Evolutionary conservation across 2,329 filamentous ascomycete species (phyloP).

Genomic region (Tolypocladium sp.): DNA sequence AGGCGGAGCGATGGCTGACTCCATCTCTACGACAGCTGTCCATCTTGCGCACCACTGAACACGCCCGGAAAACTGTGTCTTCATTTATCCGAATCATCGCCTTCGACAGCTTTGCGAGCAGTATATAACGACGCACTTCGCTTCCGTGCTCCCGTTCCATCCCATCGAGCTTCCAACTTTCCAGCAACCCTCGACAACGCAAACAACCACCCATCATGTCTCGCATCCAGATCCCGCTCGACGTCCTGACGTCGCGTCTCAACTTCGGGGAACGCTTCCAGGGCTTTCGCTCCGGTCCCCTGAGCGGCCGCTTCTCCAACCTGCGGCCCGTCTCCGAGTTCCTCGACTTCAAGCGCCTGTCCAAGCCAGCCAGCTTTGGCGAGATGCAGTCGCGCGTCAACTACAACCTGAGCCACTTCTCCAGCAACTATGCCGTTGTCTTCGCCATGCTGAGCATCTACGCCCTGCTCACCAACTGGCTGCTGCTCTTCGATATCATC

Average conservation of each 20-base stretch:
- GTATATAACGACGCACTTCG: too few relatives aligned
- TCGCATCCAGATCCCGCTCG: slow-evolving; percentile 85
- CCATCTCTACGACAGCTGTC: background rate
- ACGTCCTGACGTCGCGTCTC: slow-evolving; percentile 82
- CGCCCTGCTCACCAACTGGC: slow-evolving; percentile 78
- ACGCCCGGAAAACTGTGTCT: background rate
- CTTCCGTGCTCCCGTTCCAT: background rate
- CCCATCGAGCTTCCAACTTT: too few relatives aligned
- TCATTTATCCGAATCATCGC: background rate
- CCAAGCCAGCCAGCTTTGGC: slow-evolving; percentile 84
- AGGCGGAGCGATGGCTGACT: background rate
- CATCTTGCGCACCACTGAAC: background rate
- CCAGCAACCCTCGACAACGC: background rate
- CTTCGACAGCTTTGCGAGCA: background rate
- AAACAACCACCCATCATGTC: slow-evolving; percentile 47
- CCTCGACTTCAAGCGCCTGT: slow-evolving; percentile 88
- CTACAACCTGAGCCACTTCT: slow-evolving; percentile 96
- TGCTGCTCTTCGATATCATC: slow-evolving; percentile 85
- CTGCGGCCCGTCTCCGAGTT: slow-evolving; percentile 88
- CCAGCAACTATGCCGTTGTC: slow-evolving; percentile 93
- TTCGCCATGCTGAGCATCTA: slow-evolving; percentile 96
- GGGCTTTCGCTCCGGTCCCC: slow-evolving; percentile 67
- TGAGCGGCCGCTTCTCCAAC: slow-evolving; percentile 82
- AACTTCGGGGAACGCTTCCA: slow-evolving; percentile 81
- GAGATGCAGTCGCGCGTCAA: slow-evolving; percentile 89